A percentile compares a stretch with the other conserved stretches of the same genome.
phyloP scores from a whole-genome alignment of 176 grass and related monocot genomes.

The Oryza longistaminata region DNA sequence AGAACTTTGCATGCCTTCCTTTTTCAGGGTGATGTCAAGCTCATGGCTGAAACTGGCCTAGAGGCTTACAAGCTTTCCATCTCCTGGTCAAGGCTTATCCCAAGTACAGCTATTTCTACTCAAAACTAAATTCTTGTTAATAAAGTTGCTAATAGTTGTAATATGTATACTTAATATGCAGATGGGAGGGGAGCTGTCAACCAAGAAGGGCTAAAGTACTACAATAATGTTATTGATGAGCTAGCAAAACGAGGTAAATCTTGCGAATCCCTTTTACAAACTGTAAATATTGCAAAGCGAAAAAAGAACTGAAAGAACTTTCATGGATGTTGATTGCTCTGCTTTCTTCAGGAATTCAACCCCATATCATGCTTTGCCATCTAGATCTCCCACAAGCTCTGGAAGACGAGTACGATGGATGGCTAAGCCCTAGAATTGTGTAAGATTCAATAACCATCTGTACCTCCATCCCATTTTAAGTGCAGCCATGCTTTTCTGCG shows the following conservation, averaged over 20 bases:
- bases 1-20: too few relatives aligned
- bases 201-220: constrained; percentile 50
- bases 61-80: constrained; percentile 68
- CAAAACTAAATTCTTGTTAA: too few relatives aligned
- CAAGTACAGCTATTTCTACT: constrained; percentile 29
- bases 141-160: not conserved
- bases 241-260: too few relatives aligned
- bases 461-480: too few relatives aligned
- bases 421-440: constrained; percentile 54
- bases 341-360: constrained; percentile 43
- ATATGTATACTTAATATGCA: not conserved
- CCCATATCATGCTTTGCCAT: constrained; percentile 54
- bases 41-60: constrained; percentile 45
- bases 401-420: constrained; percentile 62
- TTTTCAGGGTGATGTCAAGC: constrained; percentile 51
- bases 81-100: constrained; percentile 65
- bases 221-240: too few relatives aligned
- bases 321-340: too few relatives aligned
- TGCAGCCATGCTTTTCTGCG: too few relatives aligned
- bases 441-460: constrained; percentile 18
- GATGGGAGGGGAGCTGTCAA: constrained; percentile 73
- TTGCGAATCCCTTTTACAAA: too few relatives aligned
- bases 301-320: too few relatives aligned
- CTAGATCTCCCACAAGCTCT: constrained; percentile 58
- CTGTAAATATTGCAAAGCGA: too few relatives aligned